These are phyloP conservation scores for Candida boleticola DNA, from an alignment of 805 yeast species.

Conservation along the genomic window DNA sequence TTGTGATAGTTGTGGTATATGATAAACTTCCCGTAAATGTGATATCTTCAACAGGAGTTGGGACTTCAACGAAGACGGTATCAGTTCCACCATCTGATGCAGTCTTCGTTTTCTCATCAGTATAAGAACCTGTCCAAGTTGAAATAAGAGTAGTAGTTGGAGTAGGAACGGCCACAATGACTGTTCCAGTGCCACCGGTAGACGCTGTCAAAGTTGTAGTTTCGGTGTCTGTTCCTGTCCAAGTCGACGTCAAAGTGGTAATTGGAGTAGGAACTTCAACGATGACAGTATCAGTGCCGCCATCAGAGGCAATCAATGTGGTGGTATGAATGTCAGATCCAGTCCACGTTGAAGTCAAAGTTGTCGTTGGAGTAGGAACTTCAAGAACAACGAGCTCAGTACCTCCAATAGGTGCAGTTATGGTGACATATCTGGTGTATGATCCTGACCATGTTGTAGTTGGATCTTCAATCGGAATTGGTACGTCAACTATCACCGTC, in stretches of 20 bases:
- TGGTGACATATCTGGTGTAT: conserved; percentile 4
- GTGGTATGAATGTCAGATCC: conserved; percentile 8
- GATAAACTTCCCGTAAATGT: not conserved
- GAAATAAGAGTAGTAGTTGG: not conserved
- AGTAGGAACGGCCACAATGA: conserved; percentile 9
- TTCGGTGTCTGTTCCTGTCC: conserved; percentile 8
- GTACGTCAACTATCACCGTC: conserved; percentile 12
- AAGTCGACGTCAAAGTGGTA: not conserved
- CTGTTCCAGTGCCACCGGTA: conserved; percentile 7
- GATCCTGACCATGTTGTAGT: conserved; percentile 13
- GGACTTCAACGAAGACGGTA: not conserved
- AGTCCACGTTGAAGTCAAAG: conserved; percentile 9
- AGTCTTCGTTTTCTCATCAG: conserved; percentile 5
- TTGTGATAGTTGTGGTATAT: conserved; percentile 3
- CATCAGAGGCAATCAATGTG: conserved; percentile 3
- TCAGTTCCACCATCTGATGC: conserved; percentile 6
- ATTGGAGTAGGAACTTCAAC: conserved; percentile 9
- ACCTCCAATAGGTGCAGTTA: conserved; percentile 5
- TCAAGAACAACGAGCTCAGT: conserved; percentile 8
- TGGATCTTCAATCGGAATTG: conserved; percentile 6
- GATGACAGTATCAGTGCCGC: conserved; percentile 7
- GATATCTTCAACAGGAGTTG: no score
- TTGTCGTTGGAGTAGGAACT: conserved; percentile 7
- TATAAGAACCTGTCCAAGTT: conserved; percentile 9
- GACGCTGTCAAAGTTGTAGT: conserved; percentile 5